Evolutionary conservation across 768 basidiomycete species (phyloP), one percentile per base, ranked within the genome.

Genomic region (Podaxis sp.): DNA sequence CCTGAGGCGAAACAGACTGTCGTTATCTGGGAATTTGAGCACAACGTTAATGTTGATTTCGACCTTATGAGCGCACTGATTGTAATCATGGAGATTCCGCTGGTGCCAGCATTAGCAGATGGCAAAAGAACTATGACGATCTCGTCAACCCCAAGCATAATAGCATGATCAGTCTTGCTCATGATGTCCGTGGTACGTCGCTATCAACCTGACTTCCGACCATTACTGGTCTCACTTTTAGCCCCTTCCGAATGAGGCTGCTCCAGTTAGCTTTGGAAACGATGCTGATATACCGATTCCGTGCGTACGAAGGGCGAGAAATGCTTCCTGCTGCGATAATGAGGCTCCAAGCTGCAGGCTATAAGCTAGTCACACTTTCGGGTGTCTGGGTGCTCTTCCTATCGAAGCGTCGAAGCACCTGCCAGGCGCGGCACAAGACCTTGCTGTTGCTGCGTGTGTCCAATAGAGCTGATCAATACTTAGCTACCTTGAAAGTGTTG

Each of bases 401-500:
- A 78, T 58, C 70, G 71, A 47, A 66, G 51, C 23, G 65, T 72
- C 6, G 69, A 64, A 3, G 28, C 68, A 10, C 73, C 76, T 35
- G 58, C 62, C 42, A 55, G 52, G 6, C 69, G 63, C 28, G 73
- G 74, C 59, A 75, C 76, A 28, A 28, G 25, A 10, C 21, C 13
- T 50, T 32, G 9, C 11, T 32, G 3, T 27, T 32, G 27, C 13
- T 16, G 3, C 14, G 25, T 5, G 14, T 25, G 23, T 9, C 32
- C 3, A 27, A 51, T 9, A 13, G 16, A 14, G 6, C 50, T 6
- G 10, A 14, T 14, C 14, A 3, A 1, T 51, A 16, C 6, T 9
- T 11, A 51, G 28, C 18, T 13, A 25, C 35, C 50, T 14, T 51
- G 50, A 23, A 25, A 16, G 25, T 35, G 28, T 14, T 9, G 23